Percentiles rank a stretch among this genome's conserved stretches.
phyloP scores from a whole-genome alignment of 2,329 filamentous ascomycete species.

The Niveomyces coronatus region DNA sequence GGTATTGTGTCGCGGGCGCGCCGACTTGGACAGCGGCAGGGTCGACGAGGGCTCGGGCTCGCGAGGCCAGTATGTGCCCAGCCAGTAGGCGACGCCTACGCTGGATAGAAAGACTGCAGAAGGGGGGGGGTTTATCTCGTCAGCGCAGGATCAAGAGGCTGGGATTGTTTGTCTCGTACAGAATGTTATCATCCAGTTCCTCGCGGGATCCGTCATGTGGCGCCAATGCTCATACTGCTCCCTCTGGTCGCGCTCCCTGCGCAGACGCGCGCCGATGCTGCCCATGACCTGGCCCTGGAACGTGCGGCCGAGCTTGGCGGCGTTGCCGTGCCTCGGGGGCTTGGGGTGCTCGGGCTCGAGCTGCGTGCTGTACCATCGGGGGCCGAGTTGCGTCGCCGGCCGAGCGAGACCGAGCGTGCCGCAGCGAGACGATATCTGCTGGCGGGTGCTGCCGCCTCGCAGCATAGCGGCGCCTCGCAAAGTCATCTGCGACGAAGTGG shows the following conservation, averaged over 20 bases:
- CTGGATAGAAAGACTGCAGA: slow-evolving; percentile 41
- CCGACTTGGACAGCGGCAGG: slow-evolving; percentile 42
- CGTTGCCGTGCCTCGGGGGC: slow-evolving; percentile 22
- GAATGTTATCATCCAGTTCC: slow-evolving; percentile 44
- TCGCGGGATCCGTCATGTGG: slow-evolving; percentile 28
- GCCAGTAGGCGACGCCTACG: slow-evolving; percentile 43
- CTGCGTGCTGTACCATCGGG: slow-evolving; percentile 25
- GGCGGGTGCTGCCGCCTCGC: slow-evolving; percentile 19
- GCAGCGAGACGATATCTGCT: slow-evolving; percentile 6
- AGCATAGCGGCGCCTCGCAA: too few species aligned
- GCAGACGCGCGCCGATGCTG: slow-evolving; percentile 44
- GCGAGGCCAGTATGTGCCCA: slow-evolving; percentile 45
- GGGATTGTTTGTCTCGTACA: slow-evolving; percentile 27
- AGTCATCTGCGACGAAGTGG: too few species aligned
- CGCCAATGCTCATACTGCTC: slow-evolving; percentile 37
- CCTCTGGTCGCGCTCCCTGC: slow-evolving; percentile 43
- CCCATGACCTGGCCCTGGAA: slow-evolving; percentile 52
- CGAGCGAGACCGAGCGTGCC: slow-evolving; percentile 6
- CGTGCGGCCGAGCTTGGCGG: slow-evolving; percentile 27
- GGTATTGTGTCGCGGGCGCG: slow-evolving; percentile 45
- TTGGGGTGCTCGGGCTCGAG: slow-evolving; percentile 25
- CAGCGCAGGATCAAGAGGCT: not conserved
- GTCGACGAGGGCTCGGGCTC: slow-evolving; percentile 46
- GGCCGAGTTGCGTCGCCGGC: slow-evolving; percentile 5
- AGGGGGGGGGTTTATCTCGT: not conserved